Conservation (phyloP, 2,329 filamentous ascomycete species). For the Sclerotinia subarctica region DNA sequence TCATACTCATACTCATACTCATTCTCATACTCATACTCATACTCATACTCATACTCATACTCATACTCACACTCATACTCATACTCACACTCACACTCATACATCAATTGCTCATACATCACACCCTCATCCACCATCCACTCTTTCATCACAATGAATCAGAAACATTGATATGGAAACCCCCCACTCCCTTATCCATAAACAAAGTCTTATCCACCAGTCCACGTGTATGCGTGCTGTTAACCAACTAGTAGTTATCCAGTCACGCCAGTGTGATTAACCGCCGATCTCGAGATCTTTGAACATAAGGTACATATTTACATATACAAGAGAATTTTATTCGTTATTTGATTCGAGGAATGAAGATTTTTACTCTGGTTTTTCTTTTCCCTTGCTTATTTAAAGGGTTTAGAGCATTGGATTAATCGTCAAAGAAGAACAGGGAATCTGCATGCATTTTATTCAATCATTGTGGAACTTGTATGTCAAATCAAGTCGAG, state of each 20-base stretch:
- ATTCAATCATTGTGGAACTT: neutral
- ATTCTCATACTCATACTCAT: too few species aligned
- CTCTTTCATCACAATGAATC: neutral
- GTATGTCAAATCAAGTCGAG: too few species aligned
- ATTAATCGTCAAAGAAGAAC: neutral
- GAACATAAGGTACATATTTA: neutral
- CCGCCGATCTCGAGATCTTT: neutral
- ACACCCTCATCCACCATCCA: neutral
- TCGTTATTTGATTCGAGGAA: neutral
- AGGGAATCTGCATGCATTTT: neutral
- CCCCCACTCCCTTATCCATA: constrained; percentile 3
- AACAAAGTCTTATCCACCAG: constrained; percentile 8
- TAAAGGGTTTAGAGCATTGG: neutral
- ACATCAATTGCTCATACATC: neutral
- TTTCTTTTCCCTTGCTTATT: neutral
- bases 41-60: too few species aligned
- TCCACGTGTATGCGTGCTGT: constrained; percentile 10
- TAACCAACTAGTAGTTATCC: neutral
- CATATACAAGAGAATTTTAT: neutral
- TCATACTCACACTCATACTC: too few species aligned
- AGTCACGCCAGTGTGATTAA: constrained; percentile 1
- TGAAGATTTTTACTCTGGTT: neutral
- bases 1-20: too few species aligned
- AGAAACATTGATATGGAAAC: constrained; percentile 1
- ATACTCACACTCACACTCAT: too few species aligned